Conservation (phyloP, 2,329 filamentous ascomycete genomes). For the Thielaviopsis euricoi region DNA sequence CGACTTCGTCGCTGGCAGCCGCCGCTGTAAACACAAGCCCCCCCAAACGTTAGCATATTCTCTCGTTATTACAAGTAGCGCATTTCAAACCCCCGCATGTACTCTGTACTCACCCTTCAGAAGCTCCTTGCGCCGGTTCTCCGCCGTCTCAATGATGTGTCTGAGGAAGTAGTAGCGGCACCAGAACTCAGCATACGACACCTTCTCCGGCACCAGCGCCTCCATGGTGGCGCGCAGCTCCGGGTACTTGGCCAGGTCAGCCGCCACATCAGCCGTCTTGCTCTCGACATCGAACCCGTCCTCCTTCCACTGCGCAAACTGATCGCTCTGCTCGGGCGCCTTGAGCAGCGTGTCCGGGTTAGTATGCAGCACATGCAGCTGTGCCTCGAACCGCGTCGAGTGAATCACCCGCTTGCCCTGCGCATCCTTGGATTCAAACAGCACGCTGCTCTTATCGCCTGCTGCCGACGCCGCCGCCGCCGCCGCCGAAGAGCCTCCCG, state of each 20-base stretch:
- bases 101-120: conserved; percentile 58
- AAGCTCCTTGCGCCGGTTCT: conserved; percentile 73
- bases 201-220: conserved; percentile 78
- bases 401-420: conserved; percentile 87
- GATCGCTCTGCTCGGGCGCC: conserved; percentile 52
- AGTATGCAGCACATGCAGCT: conserved; percentile 88
- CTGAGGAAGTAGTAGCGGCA: conserved; percentile 87
- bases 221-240: conserved; percentile 85
- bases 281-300: conserved; percentile 57
- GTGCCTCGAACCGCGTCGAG: conserved; percentile 83
- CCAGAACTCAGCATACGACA: conserved; percentile 88
- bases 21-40: conserved; percentile 33
- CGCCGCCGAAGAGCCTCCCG: conserved; percentile 28
- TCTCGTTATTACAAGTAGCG: too few relatives aligned
- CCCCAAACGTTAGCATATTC: too few relatives aligned
- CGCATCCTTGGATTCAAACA: conserved; percentile 89
- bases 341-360: conserved; percentile 65
- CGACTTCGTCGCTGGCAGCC: conserved; percentile 53
- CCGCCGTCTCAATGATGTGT: conserved; percentile 83
- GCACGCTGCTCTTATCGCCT: conserved; percentile 41
- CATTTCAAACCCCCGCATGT: too few relatives aligned
- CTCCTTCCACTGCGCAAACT: conserved; percentile 58
- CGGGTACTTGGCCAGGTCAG: conserved; percentile 69
- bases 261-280: conserved; percentile 70
- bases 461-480: conserved; percentile 16